A percentile compares a stretch with the other conserved stretches of the same genome.
These are phyloP conservation scores for Ophiostoma novo-ulmi DNA, from an alignment of 2,329 filamentous ascomycete genomes.

Conservation along the genomic window DNA sequence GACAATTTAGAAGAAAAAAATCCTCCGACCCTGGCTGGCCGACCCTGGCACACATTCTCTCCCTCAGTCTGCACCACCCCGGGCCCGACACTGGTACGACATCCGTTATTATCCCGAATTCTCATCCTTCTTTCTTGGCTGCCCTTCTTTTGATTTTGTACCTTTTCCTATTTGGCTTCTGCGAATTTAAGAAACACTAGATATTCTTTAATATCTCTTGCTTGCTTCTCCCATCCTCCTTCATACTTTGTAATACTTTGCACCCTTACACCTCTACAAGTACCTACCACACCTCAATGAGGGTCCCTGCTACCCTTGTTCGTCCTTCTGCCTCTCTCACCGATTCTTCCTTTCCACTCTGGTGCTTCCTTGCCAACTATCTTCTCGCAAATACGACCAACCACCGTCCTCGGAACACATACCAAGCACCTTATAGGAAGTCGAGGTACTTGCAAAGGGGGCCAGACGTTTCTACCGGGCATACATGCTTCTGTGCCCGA, in stretches of 20 bases:
- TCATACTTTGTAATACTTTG: neutral
- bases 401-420: neutral
- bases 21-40: neutral
- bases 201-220: neutral
- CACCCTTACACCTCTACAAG: neutral
- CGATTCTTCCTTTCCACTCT: slow-evolving; percentile 8
- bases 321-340: neutral
- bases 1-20: neutral
- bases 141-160: neutral
- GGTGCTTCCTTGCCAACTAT: neutral
- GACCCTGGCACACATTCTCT: neutral
- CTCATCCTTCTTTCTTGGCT: neutral
- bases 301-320: neutral
- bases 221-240: neutral
- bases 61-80: neutral
- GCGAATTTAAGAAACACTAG: neutral
- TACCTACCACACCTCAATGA: neutral
- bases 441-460: neutral
- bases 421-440: neutral
- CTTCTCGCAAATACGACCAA: neutral
- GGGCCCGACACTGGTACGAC: neutral
- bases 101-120: neutral
- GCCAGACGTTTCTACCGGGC: neutral
- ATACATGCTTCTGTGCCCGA: slow-evolving; percentile 1
- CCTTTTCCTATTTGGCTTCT: neutral